These are phyloP conservation scores for Saccharomycopsis guyanensis DNA, from an alignment of 805 yeast species.

Conservation along the genomic window DNA sequence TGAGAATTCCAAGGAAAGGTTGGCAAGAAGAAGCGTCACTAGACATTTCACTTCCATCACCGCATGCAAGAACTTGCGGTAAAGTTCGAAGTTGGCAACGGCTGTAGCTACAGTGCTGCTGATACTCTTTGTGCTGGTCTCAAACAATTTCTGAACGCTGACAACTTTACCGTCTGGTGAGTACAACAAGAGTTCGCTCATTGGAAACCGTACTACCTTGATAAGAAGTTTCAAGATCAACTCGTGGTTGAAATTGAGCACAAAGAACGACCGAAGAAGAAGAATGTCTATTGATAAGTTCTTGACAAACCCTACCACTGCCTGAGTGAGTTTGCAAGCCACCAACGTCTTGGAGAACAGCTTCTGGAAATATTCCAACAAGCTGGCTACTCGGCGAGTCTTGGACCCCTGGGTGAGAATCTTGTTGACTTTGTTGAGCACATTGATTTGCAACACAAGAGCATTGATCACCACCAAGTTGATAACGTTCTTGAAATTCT, in stretches of 20 bases:
- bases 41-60: constrained; percentile 3
- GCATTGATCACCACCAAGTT: constrained; percentile 4
- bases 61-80: constrained; percentile 4
- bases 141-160: not conserved
- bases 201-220: not conserved
- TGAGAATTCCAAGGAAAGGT: constrained; percentile 13
- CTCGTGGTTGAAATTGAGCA: constrained; percentile 12
- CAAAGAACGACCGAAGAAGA: constrained; percentile 13
- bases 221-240: constrained; percentile 2
- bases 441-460: not conserved
- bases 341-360: not conserved
- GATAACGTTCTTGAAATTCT: constrained; percentile 2
- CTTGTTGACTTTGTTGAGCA: not conserved
- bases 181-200: not conserved
- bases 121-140: not conserved
- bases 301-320: constrained; percentile 5
- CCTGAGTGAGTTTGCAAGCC: not conserved
- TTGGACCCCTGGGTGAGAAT: no score
- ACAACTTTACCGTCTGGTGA: not conserved
- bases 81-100: not conserved
- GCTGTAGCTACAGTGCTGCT: not conserved
- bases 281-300: constrained; percentile 10
- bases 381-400: not conserved
- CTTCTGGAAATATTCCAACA: constrained; percentile 2
- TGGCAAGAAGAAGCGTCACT: constrained; percentile 7